Conservation (phyloP, 345 rosid species). For the Zanthoxylum bungeanum region DNA sequence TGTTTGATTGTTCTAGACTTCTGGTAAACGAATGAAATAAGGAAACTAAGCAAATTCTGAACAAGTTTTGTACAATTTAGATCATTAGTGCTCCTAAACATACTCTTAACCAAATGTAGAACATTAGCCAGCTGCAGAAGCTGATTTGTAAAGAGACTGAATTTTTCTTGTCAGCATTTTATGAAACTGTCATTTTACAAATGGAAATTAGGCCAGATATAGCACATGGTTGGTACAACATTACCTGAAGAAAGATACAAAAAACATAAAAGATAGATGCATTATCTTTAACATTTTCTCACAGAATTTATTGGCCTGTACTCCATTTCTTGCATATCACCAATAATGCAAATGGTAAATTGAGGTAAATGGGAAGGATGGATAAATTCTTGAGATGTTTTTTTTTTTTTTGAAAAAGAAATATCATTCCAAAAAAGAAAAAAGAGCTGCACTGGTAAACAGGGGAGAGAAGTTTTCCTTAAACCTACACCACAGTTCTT, state of each 20-base stretch:
- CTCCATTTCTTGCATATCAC: neutral
- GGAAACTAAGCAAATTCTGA: neutral
- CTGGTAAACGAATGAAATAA: neutral
- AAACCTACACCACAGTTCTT: too few species aligned
- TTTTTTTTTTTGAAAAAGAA: too few species aligned
- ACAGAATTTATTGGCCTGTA: neutral
- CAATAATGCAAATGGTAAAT: neutral
- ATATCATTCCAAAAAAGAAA: too few species aligned
- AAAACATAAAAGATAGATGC: neutral
- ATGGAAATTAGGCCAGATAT: neutral
- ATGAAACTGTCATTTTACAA: neutral
- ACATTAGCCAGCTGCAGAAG: neutral
- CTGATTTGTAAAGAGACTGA: neutral
- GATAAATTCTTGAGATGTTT: neutral
- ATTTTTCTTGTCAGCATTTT: neutral
- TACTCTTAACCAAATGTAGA: neutral
- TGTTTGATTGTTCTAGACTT: neutral
- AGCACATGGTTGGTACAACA: conserved; percentile 4
- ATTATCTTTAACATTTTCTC: neutral
- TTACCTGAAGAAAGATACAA: conserved; percentile 10
- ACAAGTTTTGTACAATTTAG: neutral
- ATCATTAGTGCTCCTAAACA: too few species aligned
- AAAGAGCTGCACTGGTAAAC: too few species aligned
- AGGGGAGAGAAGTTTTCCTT: too few species aligned
- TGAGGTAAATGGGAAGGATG: neutral